Conservation (phyloP, 148 eudicot species). For the Camellia sinensis region DNA sequence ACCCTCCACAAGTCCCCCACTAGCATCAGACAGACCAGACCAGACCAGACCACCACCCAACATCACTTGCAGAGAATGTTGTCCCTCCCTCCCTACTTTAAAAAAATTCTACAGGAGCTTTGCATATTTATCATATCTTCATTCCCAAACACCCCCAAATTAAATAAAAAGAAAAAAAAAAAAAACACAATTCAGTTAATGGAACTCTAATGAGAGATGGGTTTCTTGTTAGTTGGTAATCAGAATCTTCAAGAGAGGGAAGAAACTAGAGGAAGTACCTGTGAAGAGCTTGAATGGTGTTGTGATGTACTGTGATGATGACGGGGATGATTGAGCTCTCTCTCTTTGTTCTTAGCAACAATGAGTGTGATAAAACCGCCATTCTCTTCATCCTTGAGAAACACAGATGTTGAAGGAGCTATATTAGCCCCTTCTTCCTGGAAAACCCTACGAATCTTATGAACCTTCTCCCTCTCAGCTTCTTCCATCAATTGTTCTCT, state of each 20-base stretch:
- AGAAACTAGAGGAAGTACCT: slow-evolving; percentile 36
- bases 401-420: slow-evolving; percentile 1
- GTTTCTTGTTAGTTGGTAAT: slow-evolving; percentile 17
- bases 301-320: slow-evolving; percentile 4
- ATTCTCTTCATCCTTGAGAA: slow-evolving; percentile 26
- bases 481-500: slow-evolving; percentile 24
- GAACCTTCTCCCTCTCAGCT: not conserved
- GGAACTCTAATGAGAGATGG: slow-evolving; percentile 17
- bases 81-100: not conserved
- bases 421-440: not conserved
- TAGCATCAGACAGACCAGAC: not conserved
- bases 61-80: not conserved
- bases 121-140: too few species aligned
- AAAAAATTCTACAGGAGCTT: not conserved
- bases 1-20: not conserved
- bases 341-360: slow-evolving; percentile 32
- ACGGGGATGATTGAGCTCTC: slow-evolving; percentile 17
- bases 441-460: not conserved
- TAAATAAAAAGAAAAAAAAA: not conserved
- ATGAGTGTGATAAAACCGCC: slow-evolving; percentile 49
- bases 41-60: not conserved
- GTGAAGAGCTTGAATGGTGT: slow-evolving; percentile 25
- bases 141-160: not conserved
- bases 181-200: not conserved
- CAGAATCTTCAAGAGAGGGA: slow-evolving; percentile 21